These are phyloP conservation scores for Crithidia mellificae DNA, from an alignment of 208 protist species.

Conservation along the genomic window DNA sequence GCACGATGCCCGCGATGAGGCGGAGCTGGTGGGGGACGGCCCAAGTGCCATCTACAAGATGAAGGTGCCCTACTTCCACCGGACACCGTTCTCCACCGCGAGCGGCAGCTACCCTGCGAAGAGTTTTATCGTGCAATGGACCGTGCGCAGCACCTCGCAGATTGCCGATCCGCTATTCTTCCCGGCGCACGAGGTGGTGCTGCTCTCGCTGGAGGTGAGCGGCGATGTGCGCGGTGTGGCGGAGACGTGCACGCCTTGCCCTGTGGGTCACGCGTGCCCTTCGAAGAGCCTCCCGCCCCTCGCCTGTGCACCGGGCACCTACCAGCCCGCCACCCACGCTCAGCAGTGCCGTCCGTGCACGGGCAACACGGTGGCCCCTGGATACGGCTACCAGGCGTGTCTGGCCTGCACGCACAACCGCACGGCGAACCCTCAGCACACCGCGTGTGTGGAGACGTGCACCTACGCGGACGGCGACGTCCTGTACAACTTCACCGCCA, in stretches of 20 bases:
- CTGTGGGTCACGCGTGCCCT: conserved; percentile 7
- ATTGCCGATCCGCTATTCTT: not conserved
- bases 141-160: not conserved
- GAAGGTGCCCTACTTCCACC: too few species aligned
- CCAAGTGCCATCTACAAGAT: too few species aligned
- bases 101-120: too few species aligned
- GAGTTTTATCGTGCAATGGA: conserved; percentile 1
- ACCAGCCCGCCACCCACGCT: conserved; percentile 6
- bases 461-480: not conserved
- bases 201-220: conserved; percentile 15
- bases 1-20: too few species aligned
- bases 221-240: conserved; percentile 18
- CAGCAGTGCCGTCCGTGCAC: not conserved
- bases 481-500: conserved; percentile 3
- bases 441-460: conserved; percentile 1
- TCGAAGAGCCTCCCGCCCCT: not conserved
- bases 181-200: not conserved
- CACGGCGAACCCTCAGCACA: not conserved
- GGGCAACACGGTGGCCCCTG: conserved; percentile 6
- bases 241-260: conserved; percentile 13
- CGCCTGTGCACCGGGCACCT: conserved; percentile 3
- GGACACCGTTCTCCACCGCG: too few species aligned
- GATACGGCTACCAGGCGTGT: conserved; percentile 13
- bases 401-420: not conserved
- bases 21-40: too few species aligned